These are phyloP conservation scores for Glebionis coronaria DNA, from an alignment of 129 eudicot species.

Conservation along the genomic window DNA sequence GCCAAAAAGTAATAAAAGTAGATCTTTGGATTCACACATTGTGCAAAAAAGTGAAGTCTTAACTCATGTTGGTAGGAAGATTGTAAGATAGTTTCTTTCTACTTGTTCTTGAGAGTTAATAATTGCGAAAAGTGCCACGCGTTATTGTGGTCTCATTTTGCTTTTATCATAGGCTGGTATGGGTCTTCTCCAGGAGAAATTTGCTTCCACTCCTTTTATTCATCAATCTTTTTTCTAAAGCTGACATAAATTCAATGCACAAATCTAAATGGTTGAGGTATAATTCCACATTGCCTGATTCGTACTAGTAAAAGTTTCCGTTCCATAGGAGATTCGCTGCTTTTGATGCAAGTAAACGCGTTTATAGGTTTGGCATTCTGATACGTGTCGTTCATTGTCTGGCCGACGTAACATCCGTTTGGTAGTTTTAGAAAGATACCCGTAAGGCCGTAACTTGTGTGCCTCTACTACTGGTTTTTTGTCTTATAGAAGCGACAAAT, in stretches of 20 bases:
- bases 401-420: not conserved
- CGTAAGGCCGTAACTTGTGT: not conserved
- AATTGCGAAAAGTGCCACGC: conserved; percentile 26
- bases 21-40: conserved; percentile 27
- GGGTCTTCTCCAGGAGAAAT: conserved; percentile 43
- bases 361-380: conserved; percentile 7
- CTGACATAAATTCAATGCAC: conserved; percentile 14
- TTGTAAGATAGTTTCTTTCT: conserved; percentile 1
- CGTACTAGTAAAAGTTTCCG: not conserved
- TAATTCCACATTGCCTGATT: conserved; percentile 4
- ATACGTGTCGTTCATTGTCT: conserved; percentile 10
- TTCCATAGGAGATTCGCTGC: not conserved
- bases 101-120: not conserved
- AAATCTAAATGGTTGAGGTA: conserved; percentile 17
- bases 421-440: not conserved
- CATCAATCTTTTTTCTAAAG: conserved; percentile 27
- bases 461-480: not conserved
- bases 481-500: not conserved
- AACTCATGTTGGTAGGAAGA: conserved; percentile 23
- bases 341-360: conserved; percentile 10
- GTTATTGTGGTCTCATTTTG: conserved; percentile 34
- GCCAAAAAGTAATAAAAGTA: conserved; percentile 5
- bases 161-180: conserved; percentile 38
- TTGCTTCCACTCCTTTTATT: conserved; percentile 40
- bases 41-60: conserved; percentile 30